A percentile compares a stretch with the other conserved stretches of the same genome.
Evolutionary conservation across 345 rosid species (phyloP).

Genomic region (Lenwebbia sp.): DNA sequence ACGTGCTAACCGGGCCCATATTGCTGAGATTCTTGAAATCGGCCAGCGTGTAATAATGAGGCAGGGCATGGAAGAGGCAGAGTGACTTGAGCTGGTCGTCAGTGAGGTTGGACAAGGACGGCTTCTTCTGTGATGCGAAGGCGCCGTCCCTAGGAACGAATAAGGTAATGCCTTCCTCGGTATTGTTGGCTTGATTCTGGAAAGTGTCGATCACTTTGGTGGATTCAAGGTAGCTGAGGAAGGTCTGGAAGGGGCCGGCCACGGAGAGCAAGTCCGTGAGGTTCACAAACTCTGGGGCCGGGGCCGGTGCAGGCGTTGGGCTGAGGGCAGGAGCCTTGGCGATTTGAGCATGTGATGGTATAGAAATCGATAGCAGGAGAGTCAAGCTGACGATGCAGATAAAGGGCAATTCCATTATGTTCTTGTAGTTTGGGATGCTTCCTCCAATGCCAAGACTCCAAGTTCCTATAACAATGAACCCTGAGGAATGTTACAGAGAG

Average conservation of each 20-base stretch:
- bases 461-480: slow-evolving; percentile 20
- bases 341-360: slow-evolving; percentile 32
- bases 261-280: slow-evolving; percentile 67
- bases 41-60: slow-evolving; percentile 66
- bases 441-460: slow-evolving; percentile 1
- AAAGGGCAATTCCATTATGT: slow-evolving; percentile 30
- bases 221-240: slow-evolving; percentile 62
- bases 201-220: slow-evolving; percentile 87
- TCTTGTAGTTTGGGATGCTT: neutral
- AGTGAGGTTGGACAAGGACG: slow-evolving; percentile 64
- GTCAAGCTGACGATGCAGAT: slow-evolving; percentile 10
- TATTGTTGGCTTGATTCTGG: slow-evolving; percentile 95
- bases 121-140: slow-evolving; percentile 61
- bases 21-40: slow-evolving; percentile 84
- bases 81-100: slow-evolving; percentile 69
- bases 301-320: slow-evolving; percentile 82
- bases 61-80: slow-evolving; percentile 79
- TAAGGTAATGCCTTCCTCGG: slow-evolving; percentile 81
- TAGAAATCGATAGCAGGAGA: slow-evolving; percentile 20
- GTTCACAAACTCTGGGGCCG: slow-evolving; percentile 60
- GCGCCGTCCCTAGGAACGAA: slow-evolving; percentile 83
- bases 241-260: slow-evolving; percentile 88
- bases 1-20: slow-evolving; percentile 49
- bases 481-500: neutral
- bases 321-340: slow-evolving; percentile 30